phyloP scores from a whole-genome alignment of 2,329 filamentous ascomycete species.

The Fusarium paranaense region DNA sequence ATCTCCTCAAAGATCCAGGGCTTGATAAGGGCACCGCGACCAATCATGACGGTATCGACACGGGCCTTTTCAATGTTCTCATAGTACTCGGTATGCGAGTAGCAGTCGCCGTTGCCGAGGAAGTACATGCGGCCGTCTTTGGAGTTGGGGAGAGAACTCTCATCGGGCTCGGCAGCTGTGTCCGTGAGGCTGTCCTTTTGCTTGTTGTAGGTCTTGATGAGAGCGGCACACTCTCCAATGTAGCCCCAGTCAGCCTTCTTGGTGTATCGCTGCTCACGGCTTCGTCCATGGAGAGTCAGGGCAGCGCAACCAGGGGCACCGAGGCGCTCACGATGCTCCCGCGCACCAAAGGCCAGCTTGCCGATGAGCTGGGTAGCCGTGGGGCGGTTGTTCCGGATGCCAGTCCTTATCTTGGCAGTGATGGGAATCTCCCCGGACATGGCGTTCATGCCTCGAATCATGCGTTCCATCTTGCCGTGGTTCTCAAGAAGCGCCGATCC shows the following conservation, averaged over 20 bases:
- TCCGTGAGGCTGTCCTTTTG: conserved; percentile 76
- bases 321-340: conserved; percentile 75
- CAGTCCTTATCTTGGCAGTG: conserved; percentile 94
- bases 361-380: conserved; percentile 86
- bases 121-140: conserved; percentile 83
- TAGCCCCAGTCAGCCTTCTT: conserved; percentile 94
- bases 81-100: conserved; percentile 90
- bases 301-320: conserved; percentile 90
- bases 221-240: conserved; percentile 87
- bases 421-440: conserved; percentile 93
- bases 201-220: conserved; percentile 84
- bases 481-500: conserved; percentile 93
- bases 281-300: conserved; percentile 94
- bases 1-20: conserved; percentile 99
- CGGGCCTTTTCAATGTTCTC: conserved; percentile 79
- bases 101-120: conserved; percentile 96
- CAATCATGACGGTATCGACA: conserved; percentile 97
- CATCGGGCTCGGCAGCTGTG: conserved; percentile 82
- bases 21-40: conserved; percentile 95
- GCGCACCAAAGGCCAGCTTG: conserved; percentile 82
- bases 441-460: conserved; percentile 94
- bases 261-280: conserved; percentile 94
- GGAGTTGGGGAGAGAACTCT: conserved; percentile 75
- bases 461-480: conserved; percentile 90
- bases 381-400: conserved; percentile 82